These are phyloP conservation scores for Xerocomellus intermedius DNA, from an alignment of 768 basidiomycete genomes.

Conservation along the genomic window DNA sequence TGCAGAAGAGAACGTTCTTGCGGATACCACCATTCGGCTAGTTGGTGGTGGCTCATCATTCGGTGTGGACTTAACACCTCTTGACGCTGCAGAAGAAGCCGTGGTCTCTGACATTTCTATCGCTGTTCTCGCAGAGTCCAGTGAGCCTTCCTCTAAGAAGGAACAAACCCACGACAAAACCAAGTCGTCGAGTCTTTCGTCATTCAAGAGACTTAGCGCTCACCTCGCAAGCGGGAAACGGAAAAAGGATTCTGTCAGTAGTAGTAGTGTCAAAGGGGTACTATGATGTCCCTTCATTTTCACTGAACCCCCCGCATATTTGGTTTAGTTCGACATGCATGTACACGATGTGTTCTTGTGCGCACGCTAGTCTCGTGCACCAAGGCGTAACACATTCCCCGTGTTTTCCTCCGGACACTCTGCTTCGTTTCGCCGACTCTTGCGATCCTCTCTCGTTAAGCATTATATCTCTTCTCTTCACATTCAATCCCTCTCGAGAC, in stretches of 20 bases:
- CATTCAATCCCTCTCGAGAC: conserved; percentile 15
- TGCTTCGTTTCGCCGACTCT: conserved; percentile 9
- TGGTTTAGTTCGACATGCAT: conserved; percentile 24
- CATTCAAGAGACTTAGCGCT: conserved; percentile 55
- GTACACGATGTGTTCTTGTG: conserved; percentile 18
- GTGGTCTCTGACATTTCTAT: conserved; percentile 36
- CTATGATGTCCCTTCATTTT: conserved; percentile 21
- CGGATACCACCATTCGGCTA: conserved; percentile 52
- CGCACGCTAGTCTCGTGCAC: conserved; percentile 19
- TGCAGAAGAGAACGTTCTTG: conserved; percentile 19
- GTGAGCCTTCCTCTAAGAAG: conserved; percentile 27
- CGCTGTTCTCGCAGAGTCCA: conserved; percentile 36
- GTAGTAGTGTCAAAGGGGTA: conserved; percentile 45
- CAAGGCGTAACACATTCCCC: background rate
- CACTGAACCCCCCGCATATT: conserved; percentile 5
- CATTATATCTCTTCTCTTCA: conserved; percentile 16
- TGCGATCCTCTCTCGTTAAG: conserved; percentile 6
- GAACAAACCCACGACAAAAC: conserved; percentile 49
- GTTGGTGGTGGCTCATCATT: conserved; percentile 53
- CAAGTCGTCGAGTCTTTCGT: conserved; percentile 49
- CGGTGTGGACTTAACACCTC: conserved; percentile 27
- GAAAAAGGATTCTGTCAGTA: conserved; percentile 53
- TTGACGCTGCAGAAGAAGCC: conserved; percentile 34
- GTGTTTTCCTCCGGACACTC: conserved; percentile 8
- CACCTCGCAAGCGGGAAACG: conserved; percentile 39